Base-by-base conservation (phyloP, 2,329 filamentous ascomycete genomes). In the Septoria linicola region DNA sequence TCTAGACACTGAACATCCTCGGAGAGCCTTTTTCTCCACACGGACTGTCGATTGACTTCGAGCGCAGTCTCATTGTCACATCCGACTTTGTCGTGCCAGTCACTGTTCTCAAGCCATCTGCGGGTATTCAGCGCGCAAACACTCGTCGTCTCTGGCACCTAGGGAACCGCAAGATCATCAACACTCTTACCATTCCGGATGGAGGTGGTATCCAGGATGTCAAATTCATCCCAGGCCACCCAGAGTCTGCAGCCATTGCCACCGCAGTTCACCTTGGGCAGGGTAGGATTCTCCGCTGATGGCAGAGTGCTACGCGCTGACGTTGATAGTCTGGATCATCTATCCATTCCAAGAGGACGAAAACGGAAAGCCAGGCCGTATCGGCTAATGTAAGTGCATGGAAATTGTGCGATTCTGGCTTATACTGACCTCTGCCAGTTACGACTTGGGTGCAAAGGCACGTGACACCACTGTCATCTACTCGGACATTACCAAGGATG, bases 291-390 rank as follows among this genome's bases (percentile, higher is more conserved):
- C n/a, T n/a, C n/a, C n/a, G n/a, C n/a, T n/a, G n/a, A n/a, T n/a
- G n/a, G n/a, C n/a, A n/a, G n/a, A n/a, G n/a, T n/a, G n/a, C n/a
- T n/a, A n/a, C n/a, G n/a, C n/a, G n/a, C n/a, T n/a, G n/a, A n/a
- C n/a, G n/a, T n/a, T n/a, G n/a, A n/a, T n/a, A n/a, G n/a, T 83
- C 58, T 84, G 81, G 81, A 78, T 83, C 65, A 82, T 85, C 68
- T 84, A 84, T 64, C 81, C 81, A 17, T 78, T 78, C 72, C 77
- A 79, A 57, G 76, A 72, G 54, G 73, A 81, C 59, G 63, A 72
- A 6, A 72, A 78, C 17, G 81, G 80, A 46, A 77, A 79, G 40
- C 80, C 78, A 56, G 82, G 82, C 49, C 74, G 78, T 6, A 76
- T 80, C 16, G 34, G n/a, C n/a, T n/a, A n/a, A n/a, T n/a, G n/a